Conservation (phyloP, 257 asterid species). For the Ilex aquifolium region DNA sequence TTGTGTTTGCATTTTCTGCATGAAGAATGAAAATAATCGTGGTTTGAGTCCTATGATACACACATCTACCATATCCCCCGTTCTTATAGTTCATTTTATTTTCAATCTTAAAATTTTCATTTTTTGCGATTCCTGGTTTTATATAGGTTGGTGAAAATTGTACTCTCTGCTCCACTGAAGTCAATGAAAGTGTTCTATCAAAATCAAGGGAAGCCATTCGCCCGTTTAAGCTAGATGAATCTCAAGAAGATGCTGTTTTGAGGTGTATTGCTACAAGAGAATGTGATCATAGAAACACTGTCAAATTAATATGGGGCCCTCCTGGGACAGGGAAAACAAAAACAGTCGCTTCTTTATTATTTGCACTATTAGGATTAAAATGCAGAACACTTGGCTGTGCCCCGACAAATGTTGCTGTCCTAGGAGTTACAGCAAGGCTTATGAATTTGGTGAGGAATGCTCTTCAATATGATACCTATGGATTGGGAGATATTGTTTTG, state of each 20-base stretch:
- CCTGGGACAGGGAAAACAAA: slow-evolving; percentile 83
- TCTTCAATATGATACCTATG: slow-evolving; percentile 9
- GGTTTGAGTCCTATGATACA: too few species aligned
- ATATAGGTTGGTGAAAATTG: slow-evolving; percentile 34
- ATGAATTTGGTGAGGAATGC: background rate
- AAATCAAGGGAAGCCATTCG: slow-evolving; percentile 11
- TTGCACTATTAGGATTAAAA: slow-evolving; percentile 27
- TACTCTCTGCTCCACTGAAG: slow-evolving; percentile 22
- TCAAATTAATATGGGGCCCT: slow-evolving; percentile 77
- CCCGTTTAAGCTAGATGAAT: slow-evolving; percentile 35
- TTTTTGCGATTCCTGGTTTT: background rate
- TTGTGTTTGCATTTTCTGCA: background rate
- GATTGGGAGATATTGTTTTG: slow-evolving; percentile 13
- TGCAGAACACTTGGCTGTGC: slow-evolving; percentile 56
- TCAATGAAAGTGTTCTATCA: background rate
- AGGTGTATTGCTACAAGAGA: slow-evolving; percentile 35
- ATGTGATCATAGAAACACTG: slow-evolving; percentile 36
- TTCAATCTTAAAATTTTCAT: background rate
- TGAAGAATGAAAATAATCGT: too few species aligned
- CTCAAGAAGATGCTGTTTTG: slow-evolving; percentile 44
- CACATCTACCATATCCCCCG: background rate
- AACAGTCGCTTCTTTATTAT: slow-evolving; percentile 41
- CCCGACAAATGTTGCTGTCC: slow-evolving; percentile 1
- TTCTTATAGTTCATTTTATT: background rate
- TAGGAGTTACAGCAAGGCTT: slow-evolving; percentile 9